Percentiles rank a stretch among this genome's conserved stretches.
phyloP scores from a whole-genome alignment of 108 stramenopile species.

The Parietichytrium sp. region DNA sequence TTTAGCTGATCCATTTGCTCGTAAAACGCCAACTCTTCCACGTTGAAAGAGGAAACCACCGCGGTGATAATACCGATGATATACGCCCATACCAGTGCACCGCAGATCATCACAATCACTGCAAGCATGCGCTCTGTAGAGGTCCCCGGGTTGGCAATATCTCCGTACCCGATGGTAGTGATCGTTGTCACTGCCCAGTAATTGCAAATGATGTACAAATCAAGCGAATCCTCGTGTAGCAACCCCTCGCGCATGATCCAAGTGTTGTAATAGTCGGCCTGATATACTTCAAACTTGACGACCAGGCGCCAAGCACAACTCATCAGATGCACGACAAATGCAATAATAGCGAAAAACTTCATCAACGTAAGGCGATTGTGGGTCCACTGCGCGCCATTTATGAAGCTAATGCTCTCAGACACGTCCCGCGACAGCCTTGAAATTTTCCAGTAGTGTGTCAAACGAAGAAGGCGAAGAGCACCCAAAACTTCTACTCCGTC shows the following conservation, averaged over 20 bases:
- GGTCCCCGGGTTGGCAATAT: constrained; percentile 51
- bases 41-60: constrained; percentile 14
- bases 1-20: constrained; percentile 35
- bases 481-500: too few relatives aligned
- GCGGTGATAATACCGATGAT: constrained; percentile 24
- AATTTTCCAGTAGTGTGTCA: too few relatives aligned
- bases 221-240: background rate
- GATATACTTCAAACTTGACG: background rate
- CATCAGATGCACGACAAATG: constrained; percentile 14
- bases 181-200: constrained; percentile 62
- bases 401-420: too few relatives aligned
- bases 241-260: background rate
- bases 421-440: too few relatives aligned
- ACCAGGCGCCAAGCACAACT: background rate
- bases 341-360: background rate
- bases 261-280: background rate
- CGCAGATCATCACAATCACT: constrained; percentile 56
- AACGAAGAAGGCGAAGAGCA: too few relatives aligned
- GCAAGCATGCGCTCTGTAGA: constrained; percentile 49
- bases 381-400: constrained; percentile 11
- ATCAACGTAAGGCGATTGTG: background rate
- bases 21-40: background rate
- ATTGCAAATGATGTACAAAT: constrained; percentile 47
- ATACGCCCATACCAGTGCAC: constrained; percentile 40
- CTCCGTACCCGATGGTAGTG: constrained; percentile 61